phyloP scores from a whole-genome alignment of 2,329 filamentous ascomycete species.

The Didymella arachidicola region DNA sequence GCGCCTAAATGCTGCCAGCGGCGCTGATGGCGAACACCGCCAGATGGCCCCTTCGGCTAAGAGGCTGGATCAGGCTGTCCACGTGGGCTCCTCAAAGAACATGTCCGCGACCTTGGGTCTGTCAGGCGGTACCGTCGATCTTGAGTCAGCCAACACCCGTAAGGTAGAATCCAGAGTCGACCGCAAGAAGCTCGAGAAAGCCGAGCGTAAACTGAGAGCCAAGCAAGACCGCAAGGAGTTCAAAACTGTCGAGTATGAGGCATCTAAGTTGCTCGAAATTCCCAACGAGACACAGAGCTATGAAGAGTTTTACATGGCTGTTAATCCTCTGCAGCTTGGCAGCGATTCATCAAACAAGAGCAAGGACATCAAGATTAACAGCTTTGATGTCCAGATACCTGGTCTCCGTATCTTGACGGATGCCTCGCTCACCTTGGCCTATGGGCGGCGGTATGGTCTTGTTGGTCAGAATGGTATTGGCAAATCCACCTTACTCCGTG shows the following conservation, averaged over 20 bases:
- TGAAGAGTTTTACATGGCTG: conserved; percentile 99
- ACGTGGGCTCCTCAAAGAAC: conserved; percentile 91
- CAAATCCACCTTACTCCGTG: conserved; percentile 84
- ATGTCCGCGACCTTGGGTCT: conserved; percentile 95
- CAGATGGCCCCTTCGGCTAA: conserved; percentile 79
- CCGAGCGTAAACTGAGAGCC: conserved; percentile 94
- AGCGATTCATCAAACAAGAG: conserved; percentile 76
- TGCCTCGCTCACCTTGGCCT: conserved; percentile 87
- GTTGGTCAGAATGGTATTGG: conserved; percentile 99
- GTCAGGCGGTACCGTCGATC: conserved; percentile 81
- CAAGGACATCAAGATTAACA: conserved; percentile 98
- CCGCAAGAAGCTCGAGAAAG: conserved; percentile 98
- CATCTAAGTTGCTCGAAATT: conserved; percentile 85
- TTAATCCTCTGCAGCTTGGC: conserved; percentile 93
- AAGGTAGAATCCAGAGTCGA: conserved; percentile 99
- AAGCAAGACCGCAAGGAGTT: conserved; percentile 99
- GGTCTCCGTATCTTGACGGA: conserved; percentile 89
- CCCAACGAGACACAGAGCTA: conserved; percentile 87
- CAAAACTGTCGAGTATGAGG: conserved; percentile 98
- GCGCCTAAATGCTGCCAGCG: conserved; percentile 77
- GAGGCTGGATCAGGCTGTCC: conserved; percentile 91
- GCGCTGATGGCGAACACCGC: conserved; percentile 68
- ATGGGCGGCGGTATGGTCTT: conserved; percentile 92
- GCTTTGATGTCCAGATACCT: conserved; percentile 91
- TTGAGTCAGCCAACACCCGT: conserved; percentile 89